A percentile compares a stretch with the other conserved stretches of the same genome.
Conservation (phyloP, 2,329 filamentous ascomycete genomes). For the Mycosphaerelloides madeirae region DNA sequence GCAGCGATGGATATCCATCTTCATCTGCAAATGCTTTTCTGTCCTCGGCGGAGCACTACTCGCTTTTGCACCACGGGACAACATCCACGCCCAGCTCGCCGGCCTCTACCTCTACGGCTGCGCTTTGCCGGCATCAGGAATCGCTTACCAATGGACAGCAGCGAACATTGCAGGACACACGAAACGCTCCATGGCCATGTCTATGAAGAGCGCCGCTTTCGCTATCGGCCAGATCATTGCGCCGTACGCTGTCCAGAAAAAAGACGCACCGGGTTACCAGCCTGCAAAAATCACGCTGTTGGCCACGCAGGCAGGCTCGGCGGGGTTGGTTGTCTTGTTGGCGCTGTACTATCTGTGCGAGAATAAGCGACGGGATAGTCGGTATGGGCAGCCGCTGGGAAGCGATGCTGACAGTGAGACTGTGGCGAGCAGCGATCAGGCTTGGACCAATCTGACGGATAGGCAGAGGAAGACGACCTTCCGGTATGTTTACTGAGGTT, state of each 20-base stretch:
- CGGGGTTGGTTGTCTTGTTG: conserved; percentile 39
- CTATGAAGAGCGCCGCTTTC: conserved; percentile 39
- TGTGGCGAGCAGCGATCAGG: not conserved
- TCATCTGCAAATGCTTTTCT: conserved; percentile 14
- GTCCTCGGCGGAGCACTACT: conserved; percentile 25
- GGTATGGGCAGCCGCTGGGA: conserved; percentile 4
- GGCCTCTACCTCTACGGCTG: conserved; percentile 38
- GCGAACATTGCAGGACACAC: conserved; percentile 65
- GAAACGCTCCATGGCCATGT: conserved; percentile 55
- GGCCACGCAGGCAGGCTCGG: conserved; percentile 29
- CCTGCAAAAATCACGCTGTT: conserved; percentile 41
- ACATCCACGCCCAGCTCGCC: conserved; percentile 41
- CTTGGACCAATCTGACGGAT: conserved; percentile 24
- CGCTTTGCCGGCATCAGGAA: conserved; percentile 23
- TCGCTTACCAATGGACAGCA: conserved; percentile 29
- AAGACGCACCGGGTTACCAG: conserved; percentile 36
- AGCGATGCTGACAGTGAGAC: conserved; percentile 1
- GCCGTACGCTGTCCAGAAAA: conserved; percentile 36
- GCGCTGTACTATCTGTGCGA: conserved; percentile 35
- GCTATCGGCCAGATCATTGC: conserved; percentile 40
- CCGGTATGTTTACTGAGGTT: conserved; percentile 9
- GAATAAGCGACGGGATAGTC: conserved; percentile 14
- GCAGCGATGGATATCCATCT: conserved; percentile 23
- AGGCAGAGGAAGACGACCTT: conserved; percentile 22
- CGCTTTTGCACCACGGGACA: conserved; percentile 30